These are phyloP conservation scores for Erucastrum elatum DNA, from an alignment of 345 rosid genomes.

Conservation along the genomic window DNA sequence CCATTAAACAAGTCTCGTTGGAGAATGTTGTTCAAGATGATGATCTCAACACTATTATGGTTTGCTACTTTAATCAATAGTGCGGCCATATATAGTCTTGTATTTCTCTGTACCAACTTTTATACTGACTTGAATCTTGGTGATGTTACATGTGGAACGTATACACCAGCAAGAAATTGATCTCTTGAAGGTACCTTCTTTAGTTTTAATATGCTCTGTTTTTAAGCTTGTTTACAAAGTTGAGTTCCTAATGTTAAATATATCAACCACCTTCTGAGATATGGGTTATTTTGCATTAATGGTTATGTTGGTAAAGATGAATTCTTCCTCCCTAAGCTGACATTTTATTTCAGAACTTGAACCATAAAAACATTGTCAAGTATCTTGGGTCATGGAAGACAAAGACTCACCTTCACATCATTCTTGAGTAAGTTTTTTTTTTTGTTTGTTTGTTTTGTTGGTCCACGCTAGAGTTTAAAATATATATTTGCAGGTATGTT, in stretches of 20 bases:
- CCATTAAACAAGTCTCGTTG: not conserved
- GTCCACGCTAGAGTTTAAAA: slow-evolving; percentile 14
- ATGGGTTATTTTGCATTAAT: not conserved
- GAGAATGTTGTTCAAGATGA: not conserved
- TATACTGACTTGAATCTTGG: not conserved
- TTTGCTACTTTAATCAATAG: not conserved
- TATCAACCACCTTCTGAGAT: not conserved
- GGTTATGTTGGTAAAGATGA: not conserved
- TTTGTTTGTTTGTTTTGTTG: slow-evolving; percentile 1
- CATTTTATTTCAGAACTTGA: not conserved
- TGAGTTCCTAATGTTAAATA: not conserved
- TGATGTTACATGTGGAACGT: not conserved
- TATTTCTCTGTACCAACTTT: not conserved
- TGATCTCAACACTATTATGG: not conserved
- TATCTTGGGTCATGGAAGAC: slow-evolving; percentile 97
- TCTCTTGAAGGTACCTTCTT: not conserved
- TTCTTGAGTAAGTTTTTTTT: slow-evolving; percentile 77
- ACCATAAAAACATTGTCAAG: slow-evolving; percentile 60
- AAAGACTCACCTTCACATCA: slow-evolving; percentile 89
- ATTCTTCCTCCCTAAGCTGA: no score
- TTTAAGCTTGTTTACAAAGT: not conserved
- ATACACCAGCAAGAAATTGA: not conserved
- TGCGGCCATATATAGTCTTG: not conserved
- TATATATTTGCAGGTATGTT: slow-evolving; percentile 64
- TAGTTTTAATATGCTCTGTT: not conserved